phyloP scores from a whole-genome alignment of 164 flowering plant genomes.

The Nelumbo lutea region DNA sequence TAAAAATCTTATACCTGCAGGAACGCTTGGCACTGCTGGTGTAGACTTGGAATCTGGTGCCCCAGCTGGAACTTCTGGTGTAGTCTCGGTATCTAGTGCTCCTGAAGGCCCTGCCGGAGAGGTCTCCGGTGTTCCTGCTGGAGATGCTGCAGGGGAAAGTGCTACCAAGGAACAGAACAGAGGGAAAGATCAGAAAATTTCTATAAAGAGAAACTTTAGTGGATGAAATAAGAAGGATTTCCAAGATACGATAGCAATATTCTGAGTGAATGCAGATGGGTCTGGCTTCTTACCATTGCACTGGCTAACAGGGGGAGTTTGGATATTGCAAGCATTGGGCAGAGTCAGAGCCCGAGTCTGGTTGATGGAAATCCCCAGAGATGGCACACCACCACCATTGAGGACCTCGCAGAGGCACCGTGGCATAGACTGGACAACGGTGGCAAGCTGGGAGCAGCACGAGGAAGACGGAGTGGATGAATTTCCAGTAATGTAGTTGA shows the following conservation, averaged over 20 bases:
- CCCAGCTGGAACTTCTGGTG: conserved; percentile 1
- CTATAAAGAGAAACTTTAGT: too few relatives aligned
- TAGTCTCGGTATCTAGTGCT: background rate
- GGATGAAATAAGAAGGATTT: too few relatives aligned
- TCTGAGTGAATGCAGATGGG: too few relatives aligned
- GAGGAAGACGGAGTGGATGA: conserved; percentile 39
- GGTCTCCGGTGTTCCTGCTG: too few relatives aligned
- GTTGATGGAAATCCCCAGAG: conserved; percentile 39
- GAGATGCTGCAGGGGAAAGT: too few relatives aligned
- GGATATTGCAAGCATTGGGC: conserved; percentile 45
- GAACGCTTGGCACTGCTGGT: background rate
- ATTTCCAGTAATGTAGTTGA: conserved; percentile 42
- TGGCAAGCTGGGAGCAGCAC: conserved; percentile 45
- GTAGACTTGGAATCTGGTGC: background rate
- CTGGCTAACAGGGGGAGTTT: conserved; percentile 41
- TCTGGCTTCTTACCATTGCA: conserved; percentile 27
- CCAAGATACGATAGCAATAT: too few relatives aligned
- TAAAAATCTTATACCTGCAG: conserved; percentile 5
- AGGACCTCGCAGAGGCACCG: conserved; percentile 42
- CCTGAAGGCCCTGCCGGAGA: too few relatives aligned
- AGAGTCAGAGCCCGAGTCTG: conserved; percentile 45
- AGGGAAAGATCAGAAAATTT: too few relatives aligned
- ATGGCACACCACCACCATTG: conserved; percentile 20
- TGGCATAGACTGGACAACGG: conserved; percentile 33
- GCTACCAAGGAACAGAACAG: too few relatives aligned